phyloP scores from a whole-genome alignment of 495 filamentous ascomycete genomes.

The Penicillium angulare region DNA sequence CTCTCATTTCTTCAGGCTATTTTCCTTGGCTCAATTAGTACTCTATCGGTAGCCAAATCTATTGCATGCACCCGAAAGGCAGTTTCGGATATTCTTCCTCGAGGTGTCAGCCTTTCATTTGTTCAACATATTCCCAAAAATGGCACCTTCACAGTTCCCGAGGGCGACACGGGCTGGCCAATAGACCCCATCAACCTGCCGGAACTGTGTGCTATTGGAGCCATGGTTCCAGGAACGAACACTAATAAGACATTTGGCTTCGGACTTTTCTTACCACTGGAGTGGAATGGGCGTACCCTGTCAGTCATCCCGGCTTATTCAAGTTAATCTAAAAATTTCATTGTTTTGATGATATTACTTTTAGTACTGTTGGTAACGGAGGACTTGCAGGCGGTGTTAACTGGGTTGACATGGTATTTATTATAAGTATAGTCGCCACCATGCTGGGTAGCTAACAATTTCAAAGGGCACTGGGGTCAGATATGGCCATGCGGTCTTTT shows the following conservation, averaged over 20 bases:
- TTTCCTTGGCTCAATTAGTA: no score
- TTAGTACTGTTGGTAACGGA: neutral
- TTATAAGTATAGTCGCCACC: no score
- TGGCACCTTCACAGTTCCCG: neutral
- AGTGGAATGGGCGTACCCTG: neutral
- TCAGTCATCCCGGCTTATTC: neutral
- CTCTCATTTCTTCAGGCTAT: no score
- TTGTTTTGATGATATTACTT: no score
- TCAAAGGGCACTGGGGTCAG: slow-evolving; percentile 35
- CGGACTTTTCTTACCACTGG: neutral
- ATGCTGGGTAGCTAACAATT: neutral
- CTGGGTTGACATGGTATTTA: neutral
- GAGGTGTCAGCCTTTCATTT: neutral
- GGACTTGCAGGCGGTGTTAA: neutral
- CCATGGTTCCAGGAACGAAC: neutral
- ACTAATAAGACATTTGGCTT: neutral
- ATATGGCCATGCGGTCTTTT: slow-evolving; percentile 52
- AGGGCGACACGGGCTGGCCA: neutral
- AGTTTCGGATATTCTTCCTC: neutral
- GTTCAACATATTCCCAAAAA: neutral
- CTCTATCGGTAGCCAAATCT: no score
- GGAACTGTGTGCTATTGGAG: neutral
- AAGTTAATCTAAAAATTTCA: no score
- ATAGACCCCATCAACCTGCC: neutral
- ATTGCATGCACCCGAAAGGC: neutral